Evolutionary conservation across 2,329 filamentous ascomycete genomes (phyloP).

Genomic region (Claviceps sp.): DNA sequence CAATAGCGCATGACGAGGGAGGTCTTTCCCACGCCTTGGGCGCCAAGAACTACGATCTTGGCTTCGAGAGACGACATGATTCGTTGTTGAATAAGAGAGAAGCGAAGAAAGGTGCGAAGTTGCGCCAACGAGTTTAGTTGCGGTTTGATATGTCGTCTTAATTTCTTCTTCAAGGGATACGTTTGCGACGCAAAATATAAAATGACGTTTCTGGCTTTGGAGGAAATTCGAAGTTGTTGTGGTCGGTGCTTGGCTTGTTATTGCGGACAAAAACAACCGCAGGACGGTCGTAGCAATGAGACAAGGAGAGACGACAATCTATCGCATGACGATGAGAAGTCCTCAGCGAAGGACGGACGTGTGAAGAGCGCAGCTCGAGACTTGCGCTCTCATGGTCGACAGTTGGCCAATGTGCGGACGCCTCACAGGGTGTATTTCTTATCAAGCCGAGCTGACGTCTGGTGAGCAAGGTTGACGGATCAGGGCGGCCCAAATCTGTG

Average conservation of each 20-base stretch:
- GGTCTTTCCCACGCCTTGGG: slow-evolving; percentile 69
- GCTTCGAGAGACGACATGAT: slow-evolving; percentile 54
- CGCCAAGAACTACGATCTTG: slow-evolving; percentile 69
- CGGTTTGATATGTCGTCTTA: neutral
- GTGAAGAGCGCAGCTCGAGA: neutral
- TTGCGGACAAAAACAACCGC: neutral
- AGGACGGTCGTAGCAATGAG: neutral
- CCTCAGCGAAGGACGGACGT: slow-evolving; percentile 4
- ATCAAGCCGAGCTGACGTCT: neutral
- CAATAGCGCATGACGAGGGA: slow-evolving; percentile 65
- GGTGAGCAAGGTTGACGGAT: too few species aligned
- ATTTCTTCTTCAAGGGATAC: neutral
- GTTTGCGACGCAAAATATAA: neutral
- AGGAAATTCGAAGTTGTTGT: neutral
- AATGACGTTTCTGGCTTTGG: neutral
- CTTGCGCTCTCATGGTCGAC: slow-evolving; percentile 2
- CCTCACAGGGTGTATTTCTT: neutral
- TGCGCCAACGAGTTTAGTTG: neutral
- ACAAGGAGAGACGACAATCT: neutral
- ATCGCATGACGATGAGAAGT: slow-evolving; percentile 4
- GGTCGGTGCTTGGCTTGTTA: neutral
- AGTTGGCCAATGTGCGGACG: neutral
- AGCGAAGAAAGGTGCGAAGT: neutral
- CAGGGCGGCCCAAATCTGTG: too few species aligned
- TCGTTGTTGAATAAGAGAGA: neutral